Percentiles rank a stretch among this genome's conserved stretches.
Evolutionary conservation across 2,329 filamentous ascomycete genomes (phyloP).

Genomic region (Harringtonia lauricola): DNA sequence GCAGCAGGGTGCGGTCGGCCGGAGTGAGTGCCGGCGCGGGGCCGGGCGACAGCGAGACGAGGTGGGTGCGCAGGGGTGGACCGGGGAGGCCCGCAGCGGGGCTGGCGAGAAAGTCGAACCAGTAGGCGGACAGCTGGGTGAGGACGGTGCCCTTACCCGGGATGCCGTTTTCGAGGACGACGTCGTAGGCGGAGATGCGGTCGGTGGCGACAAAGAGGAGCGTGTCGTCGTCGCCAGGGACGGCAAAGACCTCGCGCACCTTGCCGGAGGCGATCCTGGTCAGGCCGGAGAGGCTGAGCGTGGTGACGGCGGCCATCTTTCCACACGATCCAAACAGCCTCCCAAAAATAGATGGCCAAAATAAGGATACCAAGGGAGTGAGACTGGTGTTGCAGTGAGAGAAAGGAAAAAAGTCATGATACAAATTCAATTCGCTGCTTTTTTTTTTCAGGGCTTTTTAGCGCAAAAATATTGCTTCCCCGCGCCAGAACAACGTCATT

Average conservation of each 20-base stretch:
- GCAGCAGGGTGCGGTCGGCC: slow-evolving; percentile 39
- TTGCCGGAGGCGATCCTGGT: slow-evolving; percentile 20
- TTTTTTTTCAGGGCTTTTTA: no score
- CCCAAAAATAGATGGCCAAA: no score
- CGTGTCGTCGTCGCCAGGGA: slow-evolving; percentile 13
- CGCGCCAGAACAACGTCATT: no score
- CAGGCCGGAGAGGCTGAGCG: slow-evolving; percentile 19
- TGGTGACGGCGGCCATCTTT: slow-evolving; percentile 14
- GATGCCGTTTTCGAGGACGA: slow-evolving; percentile 65
- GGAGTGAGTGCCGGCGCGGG: slow-evolving; percentile 18
- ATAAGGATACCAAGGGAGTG: no score
- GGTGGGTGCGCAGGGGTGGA: slow-evolving; percentile 34
- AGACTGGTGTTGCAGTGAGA: background rate
- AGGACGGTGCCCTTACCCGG: slow-evolving; percentile 42
- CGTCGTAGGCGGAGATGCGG: slow-evolving; percentile 92
- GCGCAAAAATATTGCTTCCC: no score
- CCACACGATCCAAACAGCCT: no score
- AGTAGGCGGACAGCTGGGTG: slow-evolving; percentile 35
- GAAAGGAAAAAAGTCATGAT: background rate
- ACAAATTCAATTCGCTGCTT: background rate
- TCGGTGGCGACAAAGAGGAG: slow-evolving; percentile 41
- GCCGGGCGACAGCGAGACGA: slow-evolving; percentile 33
- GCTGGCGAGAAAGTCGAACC: slow-evolving; percentile 38
- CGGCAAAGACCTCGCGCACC: slow-evolving; percentile 18
- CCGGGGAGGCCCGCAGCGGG: slow-evolving; percentile 26